These are phyloP conservation scores for Heliamphora exappendiculata DNA, from an alignment of 148 eudicot genomes.

Conservation along the genomic window DNA sequence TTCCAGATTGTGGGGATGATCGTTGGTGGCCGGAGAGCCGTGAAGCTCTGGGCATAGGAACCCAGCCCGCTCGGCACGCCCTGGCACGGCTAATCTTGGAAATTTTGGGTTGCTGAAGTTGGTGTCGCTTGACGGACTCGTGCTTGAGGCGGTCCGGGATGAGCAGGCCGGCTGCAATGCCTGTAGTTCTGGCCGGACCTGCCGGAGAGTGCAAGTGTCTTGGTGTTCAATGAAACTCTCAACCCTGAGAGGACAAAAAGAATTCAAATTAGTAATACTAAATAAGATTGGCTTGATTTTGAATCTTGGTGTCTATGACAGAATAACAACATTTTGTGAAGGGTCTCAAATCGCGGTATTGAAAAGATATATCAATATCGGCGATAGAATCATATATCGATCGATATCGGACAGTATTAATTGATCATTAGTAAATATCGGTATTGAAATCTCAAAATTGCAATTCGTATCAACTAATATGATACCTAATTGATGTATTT, in stretches of 20 bases:
- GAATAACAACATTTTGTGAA: too few species aligned
- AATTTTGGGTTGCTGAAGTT: constrained; percentile 14
- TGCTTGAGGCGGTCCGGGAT: constrained; percentile 48
- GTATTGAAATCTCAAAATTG: too few species aligned
- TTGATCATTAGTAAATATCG: too few species aligned
- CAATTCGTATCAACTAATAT: too few species aligned
- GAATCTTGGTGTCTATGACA: background rate
- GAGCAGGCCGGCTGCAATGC: constrained; percentile 24
- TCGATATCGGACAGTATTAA: too few species aligned
- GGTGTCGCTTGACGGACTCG: constrained; percentile 50
- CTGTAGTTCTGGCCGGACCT: constrained; percentile 28
- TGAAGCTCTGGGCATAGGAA: background rate
- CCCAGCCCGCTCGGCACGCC: background rate
- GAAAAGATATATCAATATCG: too few species aligned
- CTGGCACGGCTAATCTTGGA: constrained; percentile 14
- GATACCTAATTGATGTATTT: too few species aligned
- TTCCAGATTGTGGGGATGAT: constrained; percentile 31
- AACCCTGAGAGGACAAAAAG: constrained; percentile 31
- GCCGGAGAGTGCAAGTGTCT: constrained; percentile 55
- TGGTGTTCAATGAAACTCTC: constrained; percentile 90
- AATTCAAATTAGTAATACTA: background rate
- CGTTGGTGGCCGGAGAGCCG: background rate
- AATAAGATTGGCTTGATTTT: background rate
- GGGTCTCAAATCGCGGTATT: too few species aligned
- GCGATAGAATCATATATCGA: too few species aligned